These are phyloP conservation scores for Solanum hybrid DNA, from an alignment of 305 asterid genomes.

Conservation along the genomic window DNA sequence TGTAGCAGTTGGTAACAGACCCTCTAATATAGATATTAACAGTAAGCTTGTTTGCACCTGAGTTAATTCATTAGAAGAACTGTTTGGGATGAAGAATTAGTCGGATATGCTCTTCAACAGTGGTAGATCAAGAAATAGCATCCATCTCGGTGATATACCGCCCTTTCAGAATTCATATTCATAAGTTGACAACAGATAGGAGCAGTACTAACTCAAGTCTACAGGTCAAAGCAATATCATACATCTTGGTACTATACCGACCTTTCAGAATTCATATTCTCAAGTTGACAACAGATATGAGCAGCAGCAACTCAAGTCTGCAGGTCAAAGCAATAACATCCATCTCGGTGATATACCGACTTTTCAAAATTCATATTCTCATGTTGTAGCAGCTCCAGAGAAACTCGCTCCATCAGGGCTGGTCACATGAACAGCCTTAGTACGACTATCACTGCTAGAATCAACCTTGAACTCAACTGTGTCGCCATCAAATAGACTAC, in stretches of 20 bases:
- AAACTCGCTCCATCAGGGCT: background rate
- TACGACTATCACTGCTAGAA: background rate
- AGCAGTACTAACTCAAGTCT: background rate
- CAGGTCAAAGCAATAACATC: background rate
- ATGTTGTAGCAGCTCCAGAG: background rate
- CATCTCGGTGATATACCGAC: background rate
- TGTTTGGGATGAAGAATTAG: constrained; percentile 19
- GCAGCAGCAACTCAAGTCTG: background rate
- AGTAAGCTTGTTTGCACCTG: constrained; percentile 21
- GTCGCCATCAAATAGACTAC: background rate
- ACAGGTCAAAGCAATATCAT: background rate
- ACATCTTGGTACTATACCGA: background rate
- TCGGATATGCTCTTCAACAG: background rate
- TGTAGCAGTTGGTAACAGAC: background rate
- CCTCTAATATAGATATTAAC: background rate
- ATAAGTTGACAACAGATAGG: constrained; percentile 3
- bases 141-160: background rate
- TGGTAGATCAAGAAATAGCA: constrained; percentile 16
- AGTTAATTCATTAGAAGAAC: constrained; percentile 25
- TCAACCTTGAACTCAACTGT: background rate
- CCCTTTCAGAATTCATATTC: constrained; percentile 17
- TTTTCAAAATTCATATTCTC: background rate
- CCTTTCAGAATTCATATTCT: background rate
- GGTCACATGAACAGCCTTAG: background rate
- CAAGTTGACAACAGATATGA: background rate